Base-by-base conservation (phyloP, 2,329 filamentous ascomycete genomes). In the Daldinia eschscholtzii region DNA sequence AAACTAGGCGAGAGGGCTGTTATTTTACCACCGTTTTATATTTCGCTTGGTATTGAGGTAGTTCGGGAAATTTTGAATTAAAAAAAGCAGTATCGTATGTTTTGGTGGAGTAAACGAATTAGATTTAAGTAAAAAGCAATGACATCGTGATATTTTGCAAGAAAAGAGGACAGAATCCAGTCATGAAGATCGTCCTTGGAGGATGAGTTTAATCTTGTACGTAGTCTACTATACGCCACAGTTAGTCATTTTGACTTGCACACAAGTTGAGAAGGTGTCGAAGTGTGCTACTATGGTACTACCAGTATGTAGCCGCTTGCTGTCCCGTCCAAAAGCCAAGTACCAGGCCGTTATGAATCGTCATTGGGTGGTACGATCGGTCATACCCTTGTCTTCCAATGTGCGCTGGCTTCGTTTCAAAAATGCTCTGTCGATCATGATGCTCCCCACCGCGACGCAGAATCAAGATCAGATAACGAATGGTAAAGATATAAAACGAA, bases 351-450 rank as follows among this genome's bases (percentile, higher is more conserved):
- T 65, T 44, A 61, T 46, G 63, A 70, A 50, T 57, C 57, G 57
- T 41, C 46, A 72, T 72, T 72, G 70, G 70, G 70, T 66, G 56
- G 57, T 62, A 10, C 26, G 46, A 30, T 53, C 50, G 57, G 37
- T 41, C 46, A 56, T 58, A 64, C 44, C 68, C 68, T 63, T 66
- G 59, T 70, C 35, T 18, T 64, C 57, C 20, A 50, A 66, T 58
- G 52, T 61, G 60, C 50, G 48, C 63, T 70, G 67, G 70, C 55
- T 46, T 64, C 61, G 70, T 72, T 72, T 72, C 70, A 69, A 61
- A 69, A 56, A 35, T 41, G 56, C 44, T 56, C 61, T 53, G 61
- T 65, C 46, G 68, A 65, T 70, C 67, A 65, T 64, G 67, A 65
- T 52, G 61, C 55, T 48, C 59, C 37, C 64, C 64, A 64, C 64